Percentiles rank a stretch among this genome's conserved stretches.
These are phyloP conservation scores for Plantago major DNA, from an alignment of 257 asterid genomes.

Conservation along the genomic window DNA sequence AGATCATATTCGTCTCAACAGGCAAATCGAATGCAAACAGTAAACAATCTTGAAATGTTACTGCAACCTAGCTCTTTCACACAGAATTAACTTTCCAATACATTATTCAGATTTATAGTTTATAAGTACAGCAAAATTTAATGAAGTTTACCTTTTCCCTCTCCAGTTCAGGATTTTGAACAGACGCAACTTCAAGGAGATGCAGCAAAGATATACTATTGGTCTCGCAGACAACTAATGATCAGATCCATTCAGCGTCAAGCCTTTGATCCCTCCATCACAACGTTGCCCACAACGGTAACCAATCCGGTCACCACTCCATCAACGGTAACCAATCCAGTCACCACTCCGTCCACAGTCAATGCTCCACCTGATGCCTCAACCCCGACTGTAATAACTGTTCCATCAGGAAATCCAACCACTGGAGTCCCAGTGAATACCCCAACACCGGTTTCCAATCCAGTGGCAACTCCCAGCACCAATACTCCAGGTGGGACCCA, in stretches of 20 bases:
- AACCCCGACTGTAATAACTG: slow-evolving; percentile 37
- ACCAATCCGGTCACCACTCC: slow-evolving; percentile 74
- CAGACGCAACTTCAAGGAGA: slow-evolving; percentile 21
- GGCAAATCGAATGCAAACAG: no score
- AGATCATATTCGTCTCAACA: no score
- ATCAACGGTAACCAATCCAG: slow-evolving; percentile 51
- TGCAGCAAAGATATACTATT: slow-evolving; percentile 12
- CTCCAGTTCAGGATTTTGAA: slow-evolving; percentile 14
- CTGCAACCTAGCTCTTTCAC: no score
- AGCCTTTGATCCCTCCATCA: slow-evolving; percentile 28
- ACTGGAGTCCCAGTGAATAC: slow-evolving; percentile 29
- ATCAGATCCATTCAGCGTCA: slow-evolving; percentile 34
- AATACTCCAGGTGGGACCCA: neutral
- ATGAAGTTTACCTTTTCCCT: slow-evolving; percentile 18
- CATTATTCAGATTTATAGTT: neutral
- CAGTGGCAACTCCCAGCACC: neutral
- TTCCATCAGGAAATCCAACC: slow-evolving; percentile 46
- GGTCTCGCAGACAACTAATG: slow-evolving; percentile 28
- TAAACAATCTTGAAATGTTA: no score
- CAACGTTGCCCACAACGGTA: slow-evolving; percentile 38
- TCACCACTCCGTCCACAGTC: slow-evolving; percentile 46
- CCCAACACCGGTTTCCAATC: slow-evolving; percentile 36
- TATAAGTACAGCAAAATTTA: slow-evolving; percentile 5
- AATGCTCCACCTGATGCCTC: slow-evolving; percentile 26
- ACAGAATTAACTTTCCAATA: no score